These are phyloP conservation scores for Brassica cretica DNA, from an alignment of 345 rosid genomes.

Conservation along the genomic window DNA sequence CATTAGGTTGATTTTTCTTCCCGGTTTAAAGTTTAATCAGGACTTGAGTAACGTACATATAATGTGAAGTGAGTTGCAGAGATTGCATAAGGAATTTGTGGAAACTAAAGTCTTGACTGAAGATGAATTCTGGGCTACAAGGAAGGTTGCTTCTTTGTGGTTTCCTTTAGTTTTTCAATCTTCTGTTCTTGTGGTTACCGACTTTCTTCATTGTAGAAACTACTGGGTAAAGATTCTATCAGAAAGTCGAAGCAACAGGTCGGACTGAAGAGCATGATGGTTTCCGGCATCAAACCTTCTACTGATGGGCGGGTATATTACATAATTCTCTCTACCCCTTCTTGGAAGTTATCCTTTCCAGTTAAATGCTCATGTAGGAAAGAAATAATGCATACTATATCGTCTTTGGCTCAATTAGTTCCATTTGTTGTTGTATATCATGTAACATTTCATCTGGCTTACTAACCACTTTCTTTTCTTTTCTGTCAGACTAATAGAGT, in stretches of 20 bases:
- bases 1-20: background rate
- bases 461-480: constrained; percentile 9
- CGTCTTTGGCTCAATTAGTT: constrained; percentile 19
- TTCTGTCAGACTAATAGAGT: constrained; percentile 83
- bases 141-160: constrained; percentile 54
- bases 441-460: background rate
- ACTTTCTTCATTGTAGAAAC: constrained; percentile 53
- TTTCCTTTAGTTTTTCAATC: constrained; percentile 12
- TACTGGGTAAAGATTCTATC: constrained; percentile 64
- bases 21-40: background rate
- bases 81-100: constrained; percentile 37
- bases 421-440: background rate
- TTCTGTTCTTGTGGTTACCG: constrained; percentile 22
- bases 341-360: background rate
- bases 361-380: background rate
- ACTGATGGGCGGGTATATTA: constrained; percentile 82
- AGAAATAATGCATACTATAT: background rate
- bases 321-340: constrained; percentile 22
- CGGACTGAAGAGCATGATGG: constrained; percentile 89
- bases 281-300: constrained; percentile 72
- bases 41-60: constrained; percentile 17
- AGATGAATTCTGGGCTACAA: constrained; percentile 94
- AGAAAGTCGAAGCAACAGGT: constrained; percentile 69
- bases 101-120: constrained; percentile 35
- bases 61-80: constrained; percentile 36